A percentile compares a stretch with the other conserved stretches of the same genome.
Evolutionary conservation across 257 asterid species (phyloP).

Genomic region (Euphrasia confusa): DNA sequence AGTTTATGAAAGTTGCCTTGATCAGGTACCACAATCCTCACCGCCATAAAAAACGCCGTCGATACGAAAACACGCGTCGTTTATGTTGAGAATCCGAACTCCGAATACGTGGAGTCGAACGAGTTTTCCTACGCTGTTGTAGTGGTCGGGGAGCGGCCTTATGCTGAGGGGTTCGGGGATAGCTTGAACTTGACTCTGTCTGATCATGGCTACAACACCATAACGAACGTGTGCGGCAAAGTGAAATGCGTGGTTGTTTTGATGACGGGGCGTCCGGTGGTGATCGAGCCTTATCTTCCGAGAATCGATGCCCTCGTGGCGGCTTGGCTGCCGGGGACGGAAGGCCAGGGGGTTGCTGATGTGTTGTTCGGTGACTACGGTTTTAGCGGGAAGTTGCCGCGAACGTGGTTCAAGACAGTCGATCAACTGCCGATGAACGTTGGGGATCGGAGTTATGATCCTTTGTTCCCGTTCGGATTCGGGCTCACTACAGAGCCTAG

Average conservation of each 20-base stretch:
- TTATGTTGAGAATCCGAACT: constrained; percentile 23
- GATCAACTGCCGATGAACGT: constrained; percentile 43
- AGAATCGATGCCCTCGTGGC: constrained; percentile 33
- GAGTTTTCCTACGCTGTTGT: constrained; percentile 34
- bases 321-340: constrained; percentile 42
- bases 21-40: constrained; percentile 35
- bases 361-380: constrained; percentile 33
- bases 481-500: constrained; percentile 22
- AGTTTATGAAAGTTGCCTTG: not conserved
- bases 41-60: constrained; percentile 24
- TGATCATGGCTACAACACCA: constrained; percentile 8
- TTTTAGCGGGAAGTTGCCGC: constrained; percentile 32
- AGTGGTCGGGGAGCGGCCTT: constrained; percentile 39
- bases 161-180: constrained; percentile 37
- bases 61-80: constrained; percentile 24
- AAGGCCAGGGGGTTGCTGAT: constrained; percentile 43
- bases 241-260: constrained; percentile 36
- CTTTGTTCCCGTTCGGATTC: constrained; percentile 34
- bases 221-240: constrained; percentile 26
- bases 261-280: constrained; percentile 37
- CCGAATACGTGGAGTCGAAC: constrained; percentile 22
- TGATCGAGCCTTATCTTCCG: constrained; percentile 28
- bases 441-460: constrained; percentile 32
- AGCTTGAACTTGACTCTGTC: constrained; percentile 35
- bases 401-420: constrained; percentile 38